Percentiles rank a stretch among this genome's conserved stretches.
Conservation (phyloP, 495 filamentous ascomycete genomes). For the Aspergillus sparsus region DNA sequence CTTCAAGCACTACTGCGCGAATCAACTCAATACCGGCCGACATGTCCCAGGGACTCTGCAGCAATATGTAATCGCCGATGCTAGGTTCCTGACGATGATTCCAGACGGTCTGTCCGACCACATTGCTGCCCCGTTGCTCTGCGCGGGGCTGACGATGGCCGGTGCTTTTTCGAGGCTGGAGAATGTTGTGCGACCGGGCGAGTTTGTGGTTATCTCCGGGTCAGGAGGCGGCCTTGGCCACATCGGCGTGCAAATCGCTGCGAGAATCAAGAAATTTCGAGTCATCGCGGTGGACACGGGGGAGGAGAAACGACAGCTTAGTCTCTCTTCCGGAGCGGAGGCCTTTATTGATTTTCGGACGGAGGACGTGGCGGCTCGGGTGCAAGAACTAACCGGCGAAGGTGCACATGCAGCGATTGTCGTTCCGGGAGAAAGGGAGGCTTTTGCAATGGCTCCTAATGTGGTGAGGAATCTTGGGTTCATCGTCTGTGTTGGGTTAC, state of each 20-base stretch:
- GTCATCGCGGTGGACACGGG: constrained; percentile 41
- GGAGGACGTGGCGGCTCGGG: constrained; percentile 14
- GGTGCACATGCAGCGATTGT: constrained; percentile 37
- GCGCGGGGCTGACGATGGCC: constrained; percentile 38
- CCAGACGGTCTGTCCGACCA: constrained; percentile 31
- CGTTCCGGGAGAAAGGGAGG: constrained; percentile 30
- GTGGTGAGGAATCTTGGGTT: constrained; percentile 34
- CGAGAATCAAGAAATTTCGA: constrained; percentile 24
- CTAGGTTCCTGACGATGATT: constrained; percentile 31
- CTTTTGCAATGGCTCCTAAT: constrained; percentile 27
- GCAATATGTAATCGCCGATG: constrained; percentile 37
- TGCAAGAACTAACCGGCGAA: constrained; percentile 33
- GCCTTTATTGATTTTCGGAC: constrained; percentile 33
- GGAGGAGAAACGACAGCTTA: constrained; percentile 32
- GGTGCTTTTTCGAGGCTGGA: constrained; percentile 31
- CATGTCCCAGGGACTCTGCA: constrained; percentile 43
- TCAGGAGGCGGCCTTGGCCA: constrained; percentile 42
- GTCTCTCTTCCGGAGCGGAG: constrained; percentile 33
- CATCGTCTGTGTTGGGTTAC: constrained; percentile 35
- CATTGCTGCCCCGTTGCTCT: constrained; percentile 38
- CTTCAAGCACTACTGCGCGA: constrained; percentile 31
- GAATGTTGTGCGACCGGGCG: constrained; percentile 24
- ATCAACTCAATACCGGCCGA: constrained; percentile 39
- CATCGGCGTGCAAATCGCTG: constrained; percentile 37
- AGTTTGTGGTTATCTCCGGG: constrained; percentile 39